These are phyloP conservation scores for Corymbia calophylla DNA, from an alignment of 441 rosid genomes.

Conservation along the genomic window DNA sequence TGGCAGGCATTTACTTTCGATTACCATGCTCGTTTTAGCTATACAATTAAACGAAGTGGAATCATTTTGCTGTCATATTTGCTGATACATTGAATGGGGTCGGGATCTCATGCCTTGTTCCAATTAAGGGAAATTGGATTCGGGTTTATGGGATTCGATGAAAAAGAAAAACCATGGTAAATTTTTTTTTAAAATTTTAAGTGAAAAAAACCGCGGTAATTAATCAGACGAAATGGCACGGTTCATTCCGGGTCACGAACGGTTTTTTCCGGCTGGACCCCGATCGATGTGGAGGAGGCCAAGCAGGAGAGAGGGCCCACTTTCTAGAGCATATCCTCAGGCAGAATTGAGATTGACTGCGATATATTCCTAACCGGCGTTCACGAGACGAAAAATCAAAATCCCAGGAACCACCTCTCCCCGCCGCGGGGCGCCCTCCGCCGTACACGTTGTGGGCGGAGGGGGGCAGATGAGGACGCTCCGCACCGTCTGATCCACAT, in stretches of 20 bases:
- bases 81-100: neutral
- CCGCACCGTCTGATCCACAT: neutral
- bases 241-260: neutral
- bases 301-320: too few species aligned
- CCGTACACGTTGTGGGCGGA: neutral
- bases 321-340: neutral
- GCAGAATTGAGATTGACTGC: neutral
- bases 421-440: neutral
- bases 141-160: neutral
- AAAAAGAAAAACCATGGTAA: neutral
- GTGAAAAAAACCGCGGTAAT: neutral
- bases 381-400: neutral
- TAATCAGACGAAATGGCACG: neutral
- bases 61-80: neutral
- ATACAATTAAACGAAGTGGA: neutral
- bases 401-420: neutral
- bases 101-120: fast-evolving
- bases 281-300: neutral
- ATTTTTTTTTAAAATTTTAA: too few species aligned
- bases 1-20: neutral
- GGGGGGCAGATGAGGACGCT: neutral
- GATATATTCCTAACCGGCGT: neutral
- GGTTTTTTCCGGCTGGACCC: neutral
- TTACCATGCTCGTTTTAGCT: fast-evolving
- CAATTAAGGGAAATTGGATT: too few species aligned